Conservation (phyloP, 1,284 basidiomycete species). For the Ganoderma sinense region DNA sequence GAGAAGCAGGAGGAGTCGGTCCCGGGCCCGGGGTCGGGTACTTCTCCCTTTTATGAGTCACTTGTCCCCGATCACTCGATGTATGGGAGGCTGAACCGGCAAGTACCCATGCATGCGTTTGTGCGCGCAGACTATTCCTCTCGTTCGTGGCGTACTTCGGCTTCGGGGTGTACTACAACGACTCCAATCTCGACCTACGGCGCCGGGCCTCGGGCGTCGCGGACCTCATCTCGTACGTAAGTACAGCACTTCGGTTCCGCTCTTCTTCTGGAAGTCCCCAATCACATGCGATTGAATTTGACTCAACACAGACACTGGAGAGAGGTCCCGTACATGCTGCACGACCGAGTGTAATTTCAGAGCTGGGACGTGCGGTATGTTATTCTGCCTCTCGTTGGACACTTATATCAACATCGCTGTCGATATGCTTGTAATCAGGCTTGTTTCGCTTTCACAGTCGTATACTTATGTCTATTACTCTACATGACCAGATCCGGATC, state of each 20-base stretch:
- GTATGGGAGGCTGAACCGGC: background rate
- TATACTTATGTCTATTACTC: background rate
- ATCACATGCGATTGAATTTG: background rate
- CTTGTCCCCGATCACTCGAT: background rate
- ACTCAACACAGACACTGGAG: constrained; percentile 72
- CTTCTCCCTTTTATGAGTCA: constrained; percentile 82
- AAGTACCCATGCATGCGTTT: background rate
- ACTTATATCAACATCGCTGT: constrained; percentile 6
- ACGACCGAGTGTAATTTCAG: constrained; percentile 51
- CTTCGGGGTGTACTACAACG: constrained; percentile 84
- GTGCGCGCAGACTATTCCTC: constrained; percentile 71
- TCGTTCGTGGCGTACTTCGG: constrained; percentile 73
- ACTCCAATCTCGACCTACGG: constrained; percentile 85
- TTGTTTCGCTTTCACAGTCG: constrained; percentile 4
- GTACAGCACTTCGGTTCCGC: constrained; percentile 25
- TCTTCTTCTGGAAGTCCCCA: constrained; percentile 11
- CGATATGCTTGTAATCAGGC: constrained; percentile 20
- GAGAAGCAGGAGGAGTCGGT: constrained; percentile 47
- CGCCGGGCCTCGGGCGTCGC: constrained; percentile 75
- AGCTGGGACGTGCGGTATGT: constrained; percentile 1
- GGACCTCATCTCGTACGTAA: constrained; percentile 85
- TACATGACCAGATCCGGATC: background rate
- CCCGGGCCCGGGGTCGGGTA: constrained; percentile 82
- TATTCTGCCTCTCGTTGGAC: constrained; percentile 17
- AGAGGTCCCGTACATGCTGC: constrained; percentile 85